Percentiles rank a stretch among this genome's conserved stretches.
phyloP scores from a whole-genome alignment of 306 rosid genomes.

The Pterocarpus macrocarpus region DNA sequence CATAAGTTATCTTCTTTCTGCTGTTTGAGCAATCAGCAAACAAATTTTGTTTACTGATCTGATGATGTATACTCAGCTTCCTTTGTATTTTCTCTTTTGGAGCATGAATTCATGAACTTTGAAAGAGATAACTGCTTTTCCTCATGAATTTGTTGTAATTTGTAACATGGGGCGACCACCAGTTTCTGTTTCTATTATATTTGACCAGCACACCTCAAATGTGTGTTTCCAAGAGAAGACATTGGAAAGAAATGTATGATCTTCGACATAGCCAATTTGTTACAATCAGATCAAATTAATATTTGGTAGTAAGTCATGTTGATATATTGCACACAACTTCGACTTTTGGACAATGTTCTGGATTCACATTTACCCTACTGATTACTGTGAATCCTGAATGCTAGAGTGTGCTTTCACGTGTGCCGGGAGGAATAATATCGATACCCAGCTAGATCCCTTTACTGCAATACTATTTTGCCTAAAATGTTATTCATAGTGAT shows the following conservation, averaged over 20 bases:
- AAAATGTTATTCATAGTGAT: not conserved
- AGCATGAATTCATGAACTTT: conserved; percentile 33
- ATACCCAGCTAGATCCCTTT: not conserved
- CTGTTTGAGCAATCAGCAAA: conserved; percentile 55
- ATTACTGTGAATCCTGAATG: conserved; percentile 10
- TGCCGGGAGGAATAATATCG: not conserved
- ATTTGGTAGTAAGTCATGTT: conserved; percentile 4
- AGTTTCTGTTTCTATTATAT: conserved; percentile 22
- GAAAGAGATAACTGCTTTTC: conserved; percentile 25
- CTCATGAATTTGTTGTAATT: conserved; percentile 30
- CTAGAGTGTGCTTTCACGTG: not conserved
- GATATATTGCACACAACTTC: not conserved
- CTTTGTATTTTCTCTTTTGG: conserved; percentile 35
- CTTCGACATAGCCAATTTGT: conserved; percentile 29
- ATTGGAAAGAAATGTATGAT: conserved; percentile 26
- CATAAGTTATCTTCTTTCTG: conserved; percentile 52
- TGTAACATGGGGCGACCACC: conserved; percentile 14
- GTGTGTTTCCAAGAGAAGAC: conserved; percentile 1
- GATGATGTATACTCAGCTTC: conserved; percentile 52
- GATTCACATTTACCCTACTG: not conserved
- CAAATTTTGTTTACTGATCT: conserved; percentile 54
- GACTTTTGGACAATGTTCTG: conserved; percentile 10
- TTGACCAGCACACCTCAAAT: conserved; percentile 19
- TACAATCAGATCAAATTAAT: not conserved
- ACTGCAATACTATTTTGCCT: not conserved